phyloP scores from a whole-genome alignment of 306 rosid genomes.

The Amphicarpaea edgeworthii region DNA sequence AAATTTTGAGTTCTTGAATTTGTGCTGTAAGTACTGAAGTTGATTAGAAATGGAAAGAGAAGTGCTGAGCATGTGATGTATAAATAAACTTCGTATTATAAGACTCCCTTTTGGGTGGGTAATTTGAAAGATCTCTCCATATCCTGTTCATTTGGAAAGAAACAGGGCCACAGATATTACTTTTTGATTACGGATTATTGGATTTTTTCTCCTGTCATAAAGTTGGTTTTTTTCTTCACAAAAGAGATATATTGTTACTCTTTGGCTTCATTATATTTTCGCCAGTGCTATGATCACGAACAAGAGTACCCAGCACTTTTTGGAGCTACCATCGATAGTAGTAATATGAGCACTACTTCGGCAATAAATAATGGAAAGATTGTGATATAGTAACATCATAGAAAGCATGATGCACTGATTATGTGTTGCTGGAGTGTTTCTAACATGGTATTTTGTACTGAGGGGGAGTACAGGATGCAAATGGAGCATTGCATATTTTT shows the following conservation, averaged over 20 bases:
- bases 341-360: constrained; percentile 21
- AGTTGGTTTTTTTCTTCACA: constrained; percentile 50
- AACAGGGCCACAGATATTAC: constrained; percentile 42
- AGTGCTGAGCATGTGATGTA: constrained; percentile 54
- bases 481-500: constrained; percentile 14
- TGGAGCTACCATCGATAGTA: constrained; percentile 40
- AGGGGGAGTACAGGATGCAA: constrained; percentile 6
- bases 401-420: constrained; percentile 9
- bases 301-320: constrained; percentile 42
- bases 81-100: constrained; percentile 48
- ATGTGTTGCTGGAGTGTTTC: constrained; percentile 21
- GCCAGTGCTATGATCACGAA: constrained; percentile 42
- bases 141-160: constrained; percentile 55
- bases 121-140: constrained; percentile 48
- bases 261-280: constrained; percentile 41
- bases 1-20: constrained; percentile 39
- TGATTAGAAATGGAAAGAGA: constrained; percentile 53
- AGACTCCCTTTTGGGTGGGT: constrained; percentile 51
- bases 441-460: constrained; percentile 7
- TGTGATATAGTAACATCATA: constrained; percentile 28
- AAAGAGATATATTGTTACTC: constrained; percentile 44
- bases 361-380: constrained; percentile 26
- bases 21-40: constrained; percentile 58
- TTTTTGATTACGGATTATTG: constrained; percentile 51
- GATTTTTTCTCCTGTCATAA: constrained; percentile 46